A percentile compares a stretch with the other conserved stretches of the same genome.
Evolutionary conservation across 768 basidiomycete species (phyloP).

Genomic region (Collybia nuda): DNA sequence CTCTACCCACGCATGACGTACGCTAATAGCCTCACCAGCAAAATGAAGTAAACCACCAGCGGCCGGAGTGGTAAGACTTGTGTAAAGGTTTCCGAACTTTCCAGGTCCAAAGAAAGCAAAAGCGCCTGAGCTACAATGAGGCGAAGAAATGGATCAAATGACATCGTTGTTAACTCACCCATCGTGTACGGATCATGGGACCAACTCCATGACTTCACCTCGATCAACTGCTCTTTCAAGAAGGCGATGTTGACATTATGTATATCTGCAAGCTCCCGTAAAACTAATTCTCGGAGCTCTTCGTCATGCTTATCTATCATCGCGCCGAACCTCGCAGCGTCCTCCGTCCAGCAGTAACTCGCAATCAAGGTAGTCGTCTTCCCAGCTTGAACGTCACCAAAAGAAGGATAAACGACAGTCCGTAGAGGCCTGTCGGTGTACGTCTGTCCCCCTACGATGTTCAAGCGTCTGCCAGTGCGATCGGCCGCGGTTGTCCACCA

Average conservation of each 20-base stretch:
- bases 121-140: slow-evolving; percentile 25
- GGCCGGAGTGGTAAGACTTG: slow-evolving; percentile 27
- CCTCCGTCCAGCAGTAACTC: slow-evolving; percentile 39
- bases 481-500: slow-evolving; percentile 33
- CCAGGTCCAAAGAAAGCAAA: slow-evolving; percentile 42
- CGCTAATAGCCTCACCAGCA: slow-evolving; percentile 37
- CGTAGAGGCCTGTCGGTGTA: slow-evolving; percentile 40
- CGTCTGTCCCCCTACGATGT: slow-evolving; percentile 35
- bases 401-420: slow-evolving; percentile 44
- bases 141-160: no score
- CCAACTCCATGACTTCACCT: slow-evolving; percentile 6
- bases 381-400: slow-evolving; percentile 20
- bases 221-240: slow-evolving; percentile 15
- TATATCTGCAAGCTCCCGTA: no score
- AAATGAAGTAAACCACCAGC: slow-evolving; percentile 28
- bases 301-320: slow-evolving; percentile 24
- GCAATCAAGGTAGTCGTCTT: slow-evolving; percentile 32
- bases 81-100: slow-evolving; percentile 30
- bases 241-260: slow-evolving; percentile 14
- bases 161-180: no score
- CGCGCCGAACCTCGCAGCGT: slow-evolving; percentile 36
- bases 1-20: slow-evolving; percentile 27
- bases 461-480: slow-evolving; percentile 2
- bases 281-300: no score
- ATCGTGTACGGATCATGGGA: no score